Percentiles rank a stretch among this genome's conserved stretches.
Conservation (phyloP, 345 rosid genomes). For the Euclidium syriacum region DNA sequence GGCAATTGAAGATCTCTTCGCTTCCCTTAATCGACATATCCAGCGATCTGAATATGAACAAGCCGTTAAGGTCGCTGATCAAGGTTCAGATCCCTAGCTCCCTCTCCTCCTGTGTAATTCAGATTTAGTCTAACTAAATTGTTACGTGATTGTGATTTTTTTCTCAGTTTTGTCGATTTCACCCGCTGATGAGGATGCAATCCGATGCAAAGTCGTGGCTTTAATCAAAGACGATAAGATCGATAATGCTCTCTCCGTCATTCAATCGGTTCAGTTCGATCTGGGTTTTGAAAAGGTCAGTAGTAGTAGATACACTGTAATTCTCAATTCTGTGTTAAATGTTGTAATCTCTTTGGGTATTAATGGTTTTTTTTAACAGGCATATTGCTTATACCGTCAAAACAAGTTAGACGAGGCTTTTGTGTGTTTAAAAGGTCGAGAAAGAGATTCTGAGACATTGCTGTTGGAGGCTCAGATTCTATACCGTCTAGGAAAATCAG, state of each 20-base stretch:
- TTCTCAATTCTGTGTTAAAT: background rate
- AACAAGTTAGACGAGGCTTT: conserved; percentile 80
- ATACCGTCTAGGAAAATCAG: conserved; percentile 69
- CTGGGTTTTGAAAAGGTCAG: conserved; percentile 62
- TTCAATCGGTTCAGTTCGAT: conserved; percentile 52
- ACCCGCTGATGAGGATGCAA: conserved; percentile 82
- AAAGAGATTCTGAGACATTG: conserved; percentile 46
- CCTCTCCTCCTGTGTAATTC: background rate
- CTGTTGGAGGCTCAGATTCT: conserved; percentile 83
- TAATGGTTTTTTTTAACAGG: conserved; percentile 35
- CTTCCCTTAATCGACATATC: conserved; percentile 55
- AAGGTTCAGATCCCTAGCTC: conserved; percentile 38
- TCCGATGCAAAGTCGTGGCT: conserved; percentile 82
- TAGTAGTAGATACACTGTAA: background rate
- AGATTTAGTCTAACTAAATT: background rate
- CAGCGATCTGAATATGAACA: conserved; percentile 50
- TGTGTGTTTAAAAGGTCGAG: conserved; percentile 46
- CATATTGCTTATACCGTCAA: conserved; percentile 88
- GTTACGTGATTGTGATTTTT: background rate
- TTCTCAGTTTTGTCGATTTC: conserved; percentile 58
- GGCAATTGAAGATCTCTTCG: conserved; percentile 80
- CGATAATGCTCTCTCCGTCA: conserved; percentile 60
- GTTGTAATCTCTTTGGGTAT: background rate
- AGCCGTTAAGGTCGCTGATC: conserved; percentile 69
- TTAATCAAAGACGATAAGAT: conserved; percentile 60